Conservation (phyloP, 768 basidiomycete species). For the Agaricus sinodeliciosus region DNA sequence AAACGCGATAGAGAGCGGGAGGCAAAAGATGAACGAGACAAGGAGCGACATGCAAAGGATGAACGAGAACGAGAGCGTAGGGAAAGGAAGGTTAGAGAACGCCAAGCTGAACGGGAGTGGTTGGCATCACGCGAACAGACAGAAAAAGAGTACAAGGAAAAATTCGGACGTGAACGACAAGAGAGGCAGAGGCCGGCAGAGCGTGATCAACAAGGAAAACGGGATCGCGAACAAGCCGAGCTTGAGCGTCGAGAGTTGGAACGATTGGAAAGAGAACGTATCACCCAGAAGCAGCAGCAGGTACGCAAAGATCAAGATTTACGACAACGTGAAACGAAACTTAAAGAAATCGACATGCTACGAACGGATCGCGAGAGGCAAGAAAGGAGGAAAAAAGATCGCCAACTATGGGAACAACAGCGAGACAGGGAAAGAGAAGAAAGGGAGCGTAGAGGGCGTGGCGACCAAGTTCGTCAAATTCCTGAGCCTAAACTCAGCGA, state of each 20-base stretch:
- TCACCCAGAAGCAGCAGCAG: constrained; percentile 8
- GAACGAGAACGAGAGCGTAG: constrained; percentile 13
- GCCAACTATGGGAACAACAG: constrained; percentile 4
- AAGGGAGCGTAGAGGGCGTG: constrained; percentile 8
- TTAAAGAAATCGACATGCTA: constrained; percentile 4
- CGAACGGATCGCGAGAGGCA: constrained; percentile 10
- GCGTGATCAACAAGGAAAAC: constrained; percentile 7
- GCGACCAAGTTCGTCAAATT: neutral
- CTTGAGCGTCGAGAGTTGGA: constrained; percentile 12
- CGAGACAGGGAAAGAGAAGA: constrained; percentile 11
- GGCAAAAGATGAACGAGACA: constrained; percentile 13
- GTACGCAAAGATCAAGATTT: constrained; percentile 11
- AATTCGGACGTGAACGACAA: constrained; percentile 13
- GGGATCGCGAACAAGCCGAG: constrained; percentile 12
- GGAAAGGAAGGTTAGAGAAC: constrained; percentile 14
- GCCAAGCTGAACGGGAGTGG: constrained; percentile 13
- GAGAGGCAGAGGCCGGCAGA: constrained; percentile 13
- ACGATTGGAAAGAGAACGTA: constrained; percentile 12
- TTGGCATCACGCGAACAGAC: constrained; percentile 13
- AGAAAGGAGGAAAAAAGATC: constrained; percentile 10
- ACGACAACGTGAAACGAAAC: constrained; percentile 6
- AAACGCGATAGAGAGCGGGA: constrained; percentile 11
- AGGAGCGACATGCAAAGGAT: constrained; percentile 11
- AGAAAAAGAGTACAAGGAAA: constrained; percentile 10
- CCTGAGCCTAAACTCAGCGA: neutral